A percentile compares a stretch with the other conserved stretches of the same genome.
These are phyloP conservation scores for Casuarina equisetifolia DNA, from an alignment of 306 rosid genomes.

Conservation along the genomic window DNA sequence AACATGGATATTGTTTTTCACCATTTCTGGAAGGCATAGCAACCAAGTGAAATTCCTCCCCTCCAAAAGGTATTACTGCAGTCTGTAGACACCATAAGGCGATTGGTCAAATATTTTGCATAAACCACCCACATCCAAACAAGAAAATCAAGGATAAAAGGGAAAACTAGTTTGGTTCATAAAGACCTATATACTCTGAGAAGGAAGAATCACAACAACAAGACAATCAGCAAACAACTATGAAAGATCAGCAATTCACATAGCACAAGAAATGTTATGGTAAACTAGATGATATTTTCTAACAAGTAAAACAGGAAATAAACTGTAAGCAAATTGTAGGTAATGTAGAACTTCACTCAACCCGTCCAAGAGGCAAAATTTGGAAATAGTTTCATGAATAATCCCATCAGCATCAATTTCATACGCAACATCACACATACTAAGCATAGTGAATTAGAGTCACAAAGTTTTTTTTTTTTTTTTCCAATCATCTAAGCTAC, in stretches of 20 bases:
- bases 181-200: neutral
- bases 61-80: slow-evolving; percentile 72
- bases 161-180: neutral
- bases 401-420: neutral
- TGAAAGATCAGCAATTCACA: neutral
- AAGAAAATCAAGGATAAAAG: neutral
- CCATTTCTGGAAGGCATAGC: slow-evolving; percentile 78
- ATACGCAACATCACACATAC: neutral
- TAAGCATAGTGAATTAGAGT: neutral
- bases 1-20: slow-evolving; percentile 65
- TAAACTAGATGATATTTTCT: neutral
- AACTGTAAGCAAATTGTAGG: neutral
- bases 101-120: slow-evolving; percentile 20
- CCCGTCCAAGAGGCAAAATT: neutral
- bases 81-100: slow-evolving; percentile 54
- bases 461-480: slow-evolving; percentile 6
- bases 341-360: neutral
- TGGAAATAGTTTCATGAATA: neutral
- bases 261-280: neutral
- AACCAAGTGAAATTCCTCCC: slow-evolving; percentile 92
- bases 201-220: neutral
- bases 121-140: slow-evolving; percentile 10
- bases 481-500: neutral
- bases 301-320: neutral
- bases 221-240: neutral